Percentiles rank a stretch among this genome's conserved stretches.
Conservation (phyloP, 1,284 basidiomycete species). For the Sanghuangporus weigelae region DNA sequence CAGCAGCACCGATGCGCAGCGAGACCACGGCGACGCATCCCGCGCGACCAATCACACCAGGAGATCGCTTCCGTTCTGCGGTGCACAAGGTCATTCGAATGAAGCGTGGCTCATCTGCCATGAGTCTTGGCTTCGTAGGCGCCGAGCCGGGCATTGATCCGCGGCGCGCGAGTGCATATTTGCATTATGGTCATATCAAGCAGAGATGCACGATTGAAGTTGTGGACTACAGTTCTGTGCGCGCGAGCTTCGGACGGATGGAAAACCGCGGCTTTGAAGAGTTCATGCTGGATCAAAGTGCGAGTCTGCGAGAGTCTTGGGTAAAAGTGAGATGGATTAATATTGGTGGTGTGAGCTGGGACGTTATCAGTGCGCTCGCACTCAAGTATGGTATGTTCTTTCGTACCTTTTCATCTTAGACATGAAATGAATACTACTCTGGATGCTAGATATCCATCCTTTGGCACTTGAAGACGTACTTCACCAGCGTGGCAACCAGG, state of each 20-base stretch:
- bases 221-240: constrained; percentile 53
- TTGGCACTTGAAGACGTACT: constrained; percentile 66
- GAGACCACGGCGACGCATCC: background rate
- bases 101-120: constrained; percentile 41
- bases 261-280: constrained; percentile 50
- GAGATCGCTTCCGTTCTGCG: constrained; percentile 43
- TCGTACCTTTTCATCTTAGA: background rate
- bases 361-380: constrained; percentile 60
- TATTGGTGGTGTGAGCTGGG: constrained; percentile 65
- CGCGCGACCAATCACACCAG: constrained; percentile 27
- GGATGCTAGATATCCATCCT: constrained; percentile 52
- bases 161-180: constrained; percentile 41
- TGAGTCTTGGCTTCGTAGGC: constrained; percentile 37
- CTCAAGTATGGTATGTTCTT: constrained; percentile 46
- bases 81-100: constrained; percentile 54
- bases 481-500: constrained; percentile 42
- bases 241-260: constrained; percentile 46
- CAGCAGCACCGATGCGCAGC: background rate
- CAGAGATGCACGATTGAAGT: constrained; percentile 59
- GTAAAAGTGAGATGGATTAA: constrained; percentile 69
- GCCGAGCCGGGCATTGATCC: constrained; percentile 64
- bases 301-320: constrained; percentile 44
- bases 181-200: constrained; percentile 46
- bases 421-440: background rate
- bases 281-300: constrained; percentile 38